Evolutionary conservation across 2,329 filamentous ascomycete species (phyloP), one percentile per base, ranked within the genome.

Genomic region (Cordyceps tenuipes): DNA sequence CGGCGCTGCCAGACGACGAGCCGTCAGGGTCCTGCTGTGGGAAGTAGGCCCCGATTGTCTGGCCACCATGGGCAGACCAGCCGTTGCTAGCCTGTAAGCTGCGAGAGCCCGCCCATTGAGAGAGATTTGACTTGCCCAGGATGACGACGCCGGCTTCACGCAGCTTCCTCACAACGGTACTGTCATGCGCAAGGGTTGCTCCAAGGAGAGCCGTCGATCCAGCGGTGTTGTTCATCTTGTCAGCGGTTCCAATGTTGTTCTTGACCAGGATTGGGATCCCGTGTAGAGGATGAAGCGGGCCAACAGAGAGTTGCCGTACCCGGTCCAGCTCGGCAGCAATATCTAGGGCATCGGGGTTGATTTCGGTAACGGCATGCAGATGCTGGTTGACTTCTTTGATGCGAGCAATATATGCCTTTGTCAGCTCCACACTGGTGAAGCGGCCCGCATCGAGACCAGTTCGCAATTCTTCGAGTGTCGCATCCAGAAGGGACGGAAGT

Each of bases 211-310:
- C 80, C 63, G 79, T 86, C 0, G 86, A 89, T 3, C 86, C 86
- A 3, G 85, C 75, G 0, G 73, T 84, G 63, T 82, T 87, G 66
- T 84, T 79, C 82, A 87, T 85, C 61, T 75, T 69, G 66, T 88
- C 84, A 2, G 72, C 68, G 0, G 85, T 88, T 15, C 80, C 84
- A 53, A 89, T 86, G 67, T 85, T 87, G 71, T 86, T 82, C 69
- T 89, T 89, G 71, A 88, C 76, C 5, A 88, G 71, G 26, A 88
- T 80, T 0, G 85, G 86, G 4, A 88, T 77, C 6, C 86, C 85
- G 67, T 88, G 84, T 0, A 87, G 73, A 2, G 82, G 82, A 0
- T 79, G 70, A 1, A 57, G 31, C 21, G 39, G 31, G 49, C 17
- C 29, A 49, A 5, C 63, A 62, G 26, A 66, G 65, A 4, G 44